phyloP scores from a whole-genome alignment of 23 red algal species.

The Rhodosorus marinus region DNA sequence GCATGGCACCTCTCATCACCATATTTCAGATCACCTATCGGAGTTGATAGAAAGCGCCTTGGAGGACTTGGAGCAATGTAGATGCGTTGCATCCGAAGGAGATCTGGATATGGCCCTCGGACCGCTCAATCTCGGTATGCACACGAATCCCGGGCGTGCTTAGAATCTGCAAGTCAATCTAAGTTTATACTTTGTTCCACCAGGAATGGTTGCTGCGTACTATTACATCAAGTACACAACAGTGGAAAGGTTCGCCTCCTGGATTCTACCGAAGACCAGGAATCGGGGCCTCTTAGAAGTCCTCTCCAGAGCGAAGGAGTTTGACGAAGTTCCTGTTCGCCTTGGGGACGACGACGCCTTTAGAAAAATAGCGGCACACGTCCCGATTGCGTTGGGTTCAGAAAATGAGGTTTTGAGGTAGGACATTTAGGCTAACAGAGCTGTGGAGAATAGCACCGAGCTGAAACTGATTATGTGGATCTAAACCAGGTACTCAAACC shows the following conservation, averaged over 20 bases:
- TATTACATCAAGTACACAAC: constrained; percentile 58
- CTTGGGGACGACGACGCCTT: constrained; percentile 39
- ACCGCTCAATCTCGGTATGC: constrained; percentile 44
- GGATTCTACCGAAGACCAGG: constrained; percentile 33
- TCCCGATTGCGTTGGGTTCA: constrained; percentile 8
- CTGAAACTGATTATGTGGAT: background rate
- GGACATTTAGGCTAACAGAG: too few relatives aligned
- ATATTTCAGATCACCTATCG: constrained; percentile 55
- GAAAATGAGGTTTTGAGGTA: too few relatives aligned
- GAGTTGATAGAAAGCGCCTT: constrained; percentile 38
- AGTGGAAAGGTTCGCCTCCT: constrained; percentile 54
- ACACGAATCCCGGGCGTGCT: too few relatives aligned
- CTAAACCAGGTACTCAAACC: constrained; percentile 18
- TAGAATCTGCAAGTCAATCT: too few relatives aligned
- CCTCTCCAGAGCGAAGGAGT: constrained; percentile 48
- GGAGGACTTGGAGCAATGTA: constrained; percentile 39
- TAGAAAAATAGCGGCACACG: constrained; percentile 5
- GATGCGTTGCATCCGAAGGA: constrained; percentile 41
- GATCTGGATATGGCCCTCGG: constrained; percentile 39
- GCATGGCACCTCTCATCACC: background rate
- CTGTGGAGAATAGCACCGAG: background rate
- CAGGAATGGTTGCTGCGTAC: constrained; percentile 64
- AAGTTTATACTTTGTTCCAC: too few relatives aligned
- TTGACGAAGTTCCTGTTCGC: constrained; percentile 28
- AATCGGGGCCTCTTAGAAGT: constrained; percentile 49